Evolutionary conservation across 2,329 filamentous ascomycete species (phyloP), one percentile per base, ranked within the genome.

Genomic region (Akanthomyces dipterigenus): DNA sequence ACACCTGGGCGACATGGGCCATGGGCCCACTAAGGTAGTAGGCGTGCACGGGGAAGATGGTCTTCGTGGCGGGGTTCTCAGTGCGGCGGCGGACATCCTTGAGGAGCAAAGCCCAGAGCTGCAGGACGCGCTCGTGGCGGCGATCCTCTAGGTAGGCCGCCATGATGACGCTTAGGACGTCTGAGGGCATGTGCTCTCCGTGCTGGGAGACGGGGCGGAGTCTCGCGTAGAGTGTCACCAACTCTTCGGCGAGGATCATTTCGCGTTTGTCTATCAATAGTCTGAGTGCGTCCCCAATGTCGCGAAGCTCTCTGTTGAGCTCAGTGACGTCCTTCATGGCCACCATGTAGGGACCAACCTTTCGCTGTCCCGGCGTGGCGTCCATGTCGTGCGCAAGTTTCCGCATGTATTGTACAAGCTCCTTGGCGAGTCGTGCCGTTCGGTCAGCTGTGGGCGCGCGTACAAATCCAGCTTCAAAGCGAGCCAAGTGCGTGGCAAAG

Each of bases 101-200:
- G 57, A 84, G 86, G 48, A 81, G 72, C 64, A 84, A 80, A 20
- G 93, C 85, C 91, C 91, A 96, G 55, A 84, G 86, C 50, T 81
- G 73, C 64, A 84, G 80, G 22, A 93, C 85, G 56, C 83, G 79
- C 5, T 81, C 76, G 65, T 85, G 82, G 24, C 86, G 79, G 43
- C 78, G 74, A 20, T 86, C 81, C 56, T 79, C 76, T 48, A 85
- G 75, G 68, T 89, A 82, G 0, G 85, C 80, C 24, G 80, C 76
- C 88, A 96, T 93, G 62, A 93, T 73, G 9, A 87, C 81, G 55
- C 80, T 79, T 24, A 90, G 74, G 60, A 93, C 74, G 18, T 76
- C 71, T 3, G 85, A 73, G 0, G 87, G 83, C 18, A 82, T 74
- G 1, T 72, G 64, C 11, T 75, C 69, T 16, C 69, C 61, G 49